Base-by-base conservation (phyloP, 1,284 basidiomycete genomes). In the Vanrija sp. region DNA sequence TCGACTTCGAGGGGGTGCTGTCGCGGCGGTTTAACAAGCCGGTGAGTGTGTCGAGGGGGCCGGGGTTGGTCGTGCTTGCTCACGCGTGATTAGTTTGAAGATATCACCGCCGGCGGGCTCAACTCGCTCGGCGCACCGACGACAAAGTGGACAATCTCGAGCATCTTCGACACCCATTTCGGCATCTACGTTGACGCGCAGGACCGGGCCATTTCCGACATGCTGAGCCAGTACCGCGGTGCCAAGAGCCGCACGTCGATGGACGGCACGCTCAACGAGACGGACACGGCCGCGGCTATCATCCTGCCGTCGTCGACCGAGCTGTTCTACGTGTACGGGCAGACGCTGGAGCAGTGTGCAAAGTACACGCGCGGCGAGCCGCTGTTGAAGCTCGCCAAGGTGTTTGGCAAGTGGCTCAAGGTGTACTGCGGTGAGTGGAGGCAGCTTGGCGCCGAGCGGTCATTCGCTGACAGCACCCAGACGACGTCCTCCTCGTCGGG, bases 291-390 rank as follows among this genome's bases (percentile, higher is more conserved):
- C 18, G 79, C 83, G 0, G 81, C 84, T 3, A 81, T 83, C 1
- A 89, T 98, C 0, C 80, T 98, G 3, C 89, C 92, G 0, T 94
- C 91, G 0, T 96, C 92, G 1, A 98, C 94, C 0, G 94, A 98
- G 68, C 79, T 99, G 38, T 98, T 98, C 79, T 95, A 95, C 74
- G 92, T 96, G 74, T 98, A 98, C 72, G 90, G 88, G 0, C 92
- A 97, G 71, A 93, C 88, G 43, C 78, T 99, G 45, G 96, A 98
- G 56, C 89, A 93, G 71, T 98, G 94, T 70, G 87, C 90, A 1
- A 90, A 88, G 61, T 75, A 74, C 44, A 75, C 89, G n/a, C 87
- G 84, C 3, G 87, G 88, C 0, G 85, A 87, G 63, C 84, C 90
- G 3, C 78, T 95, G 63, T 87, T 85, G 71, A 89, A 92, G 63